phyloP scores from a whole-genome alignment of 495 filamentous ascomycete genomes.

The Penicillium antarcticum region DNA sequence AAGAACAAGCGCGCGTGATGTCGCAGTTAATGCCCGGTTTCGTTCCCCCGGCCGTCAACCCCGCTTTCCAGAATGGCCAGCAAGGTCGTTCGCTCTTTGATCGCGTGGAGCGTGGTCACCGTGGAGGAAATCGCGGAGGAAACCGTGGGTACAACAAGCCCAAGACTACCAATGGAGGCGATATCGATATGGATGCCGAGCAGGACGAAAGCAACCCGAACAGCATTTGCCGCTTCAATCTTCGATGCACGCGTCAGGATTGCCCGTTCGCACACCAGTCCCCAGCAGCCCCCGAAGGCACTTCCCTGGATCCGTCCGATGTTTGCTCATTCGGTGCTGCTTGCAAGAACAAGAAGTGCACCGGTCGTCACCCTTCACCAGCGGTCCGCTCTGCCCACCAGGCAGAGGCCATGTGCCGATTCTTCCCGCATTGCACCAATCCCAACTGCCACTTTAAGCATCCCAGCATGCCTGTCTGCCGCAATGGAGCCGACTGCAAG shows the following conservation, averaged over 20 bases:
- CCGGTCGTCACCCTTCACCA: slow-evolving; percentile 87
- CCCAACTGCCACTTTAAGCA: slow-evolving; percentile 84
- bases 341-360: slow-evolving; percentile 94
- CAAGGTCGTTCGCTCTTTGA: slow-evolving; percentile 74
- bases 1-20: slow-evolving; percentile 89
- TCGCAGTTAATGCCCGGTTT: slow-evolving; percentile 57
- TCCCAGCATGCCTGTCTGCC: slow-evolving; percentile 73
- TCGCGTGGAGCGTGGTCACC: slow-evolving; percentile 57
- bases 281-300: slow-evolving; percentile 79
- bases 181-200: slow-evolving; percentile 44
- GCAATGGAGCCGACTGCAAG: slow-evolving; percentile 89
- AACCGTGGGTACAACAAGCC: slow-evolving; percentile 30
- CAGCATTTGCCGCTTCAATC: slow-evolving; percentile 77
- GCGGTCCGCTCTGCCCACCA: slow-evolving; percentile 73
- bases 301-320: slow-evolving; percentile 75
- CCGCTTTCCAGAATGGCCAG: slow-evolving; percentile 46
- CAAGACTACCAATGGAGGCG: slow-evolving; percentile 20
- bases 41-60: slow-evolving; percentile 49
- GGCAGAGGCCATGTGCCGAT: slow-evolving; percentile 84
- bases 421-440: slow-evolving; percentile 92
- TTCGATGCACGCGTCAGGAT: slow-evolving; percentile 79
- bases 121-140: slow-evolving; percentile 19
- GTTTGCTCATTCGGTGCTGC: slow-evolving; percentile 80
- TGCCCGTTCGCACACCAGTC: slow-evolving; percentile 95
- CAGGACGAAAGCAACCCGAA: slow-evolving; percentile 53